Conservation (phyloP, 768 basidiomycete genomes). For the Cystobasidium tubakii region DNA sequence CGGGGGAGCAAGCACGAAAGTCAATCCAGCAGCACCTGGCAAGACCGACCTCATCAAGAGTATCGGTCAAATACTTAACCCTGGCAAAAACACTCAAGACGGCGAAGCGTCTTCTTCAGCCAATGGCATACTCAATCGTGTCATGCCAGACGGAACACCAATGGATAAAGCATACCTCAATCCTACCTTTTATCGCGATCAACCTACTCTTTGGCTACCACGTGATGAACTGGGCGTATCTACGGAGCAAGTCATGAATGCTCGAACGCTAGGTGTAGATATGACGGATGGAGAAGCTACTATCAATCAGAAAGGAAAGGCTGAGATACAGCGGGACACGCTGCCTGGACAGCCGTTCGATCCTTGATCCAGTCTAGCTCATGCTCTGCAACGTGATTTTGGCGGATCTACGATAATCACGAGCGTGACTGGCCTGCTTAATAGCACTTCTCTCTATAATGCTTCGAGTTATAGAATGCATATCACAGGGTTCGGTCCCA, state of each 20-base stretch:
- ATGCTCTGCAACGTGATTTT: too few species aligned
- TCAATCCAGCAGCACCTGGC: not conserved
- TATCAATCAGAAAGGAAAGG: constrained; percentile 62
- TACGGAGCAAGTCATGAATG: constrained; percentile 59
- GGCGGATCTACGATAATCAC: too few species aligned
- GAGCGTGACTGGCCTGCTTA: too few species aligned
- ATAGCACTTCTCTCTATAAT: too few species aligned
- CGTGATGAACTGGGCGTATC: constrained; percentile 64
- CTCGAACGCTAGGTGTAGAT: constrained; percentile 50
- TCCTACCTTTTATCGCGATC: constrained; percentile 63
- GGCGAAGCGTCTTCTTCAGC: not conserved
- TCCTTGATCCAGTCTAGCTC: too few species aligned
- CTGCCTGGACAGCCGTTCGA: constrained; percentile 48
- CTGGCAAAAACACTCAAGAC: not conserved
- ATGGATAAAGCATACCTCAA: constrained; percentile 63
- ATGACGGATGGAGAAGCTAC: constrained; percentile 42
- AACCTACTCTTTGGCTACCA: constrained; percentile 79
- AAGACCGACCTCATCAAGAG: not conserved
- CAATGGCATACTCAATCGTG: not conserved
- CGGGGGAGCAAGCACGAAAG: not conserved
- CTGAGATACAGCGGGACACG: constrained; percentile 52
- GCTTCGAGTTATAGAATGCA: too few species aligned
- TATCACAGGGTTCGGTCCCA: too few species aligned
- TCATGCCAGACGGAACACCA: constrained; percentile 33
- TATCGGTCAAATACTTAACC: not conserved